These are phyloP conservation scores for Fraxinus dipetala DNA, from an alignment of 305 asterid species.

Conservation along the genomic window DNA sequence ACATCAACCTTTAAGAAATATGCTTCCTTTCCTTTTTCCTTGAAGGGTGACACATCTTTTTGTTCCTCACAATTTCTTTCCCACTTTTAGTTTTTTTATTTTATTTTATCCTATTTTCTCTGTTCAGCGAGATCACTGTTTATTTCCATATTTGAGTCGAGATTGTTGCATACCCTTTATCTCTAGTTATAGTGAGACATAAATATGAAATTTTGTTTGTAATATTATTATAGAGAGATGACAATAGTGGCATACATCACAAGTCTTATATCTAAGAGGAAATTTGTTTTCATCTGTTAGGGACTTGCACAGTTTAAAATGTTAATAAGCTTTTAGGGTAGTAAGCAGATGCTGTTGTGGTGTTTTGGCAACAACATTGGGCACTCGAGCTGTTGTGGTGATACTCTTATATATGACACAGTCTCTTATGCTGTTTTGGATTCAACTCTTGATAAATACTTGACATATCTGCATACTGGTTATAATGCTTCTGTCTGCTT, in stretches of 20 bases:
- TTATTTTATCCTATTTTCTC: slow-evolving; percentile 7
- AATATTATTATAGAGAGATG: background rate
- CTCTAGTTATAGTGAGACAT: background rate
- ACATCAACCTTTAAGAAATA: background rate
- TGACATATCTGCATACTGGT: background rate
- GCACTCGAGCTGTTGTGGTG: background rate
- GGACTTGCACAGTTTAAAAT: background rate
- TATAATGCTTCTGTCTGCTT: background rate
- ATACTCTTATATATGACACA: background rate
- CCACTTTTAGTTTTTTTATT: background rate
- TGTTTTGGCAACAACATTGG: background rate
- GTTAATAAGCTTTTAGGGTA: background rate
- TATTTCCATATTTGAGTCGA: slow-evolving; percentile 18
- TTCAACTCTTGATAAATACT: background rate
- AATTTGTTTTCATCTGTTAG: background rate
- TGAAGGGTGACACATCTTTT: background rate
- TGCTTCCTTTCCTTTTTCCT: background rate
- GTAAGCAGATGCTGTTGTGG: background rate
- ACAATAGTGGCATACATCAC: background rate
- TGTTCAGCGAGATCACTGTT: background rate
- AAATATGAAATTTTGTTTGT: background rate
- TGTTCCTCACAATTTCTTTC: background rate
- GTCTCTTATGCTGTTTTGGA: background rate
- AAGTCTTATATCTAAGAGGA: background rate
- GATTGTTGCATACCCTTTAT: background rate